Evolutionary conservation across 2,329 filamentous ascomycete species (phyloP), one percentile per base, ranked within the genome.

Genomic region (Claviceps digitariae): DNA sequence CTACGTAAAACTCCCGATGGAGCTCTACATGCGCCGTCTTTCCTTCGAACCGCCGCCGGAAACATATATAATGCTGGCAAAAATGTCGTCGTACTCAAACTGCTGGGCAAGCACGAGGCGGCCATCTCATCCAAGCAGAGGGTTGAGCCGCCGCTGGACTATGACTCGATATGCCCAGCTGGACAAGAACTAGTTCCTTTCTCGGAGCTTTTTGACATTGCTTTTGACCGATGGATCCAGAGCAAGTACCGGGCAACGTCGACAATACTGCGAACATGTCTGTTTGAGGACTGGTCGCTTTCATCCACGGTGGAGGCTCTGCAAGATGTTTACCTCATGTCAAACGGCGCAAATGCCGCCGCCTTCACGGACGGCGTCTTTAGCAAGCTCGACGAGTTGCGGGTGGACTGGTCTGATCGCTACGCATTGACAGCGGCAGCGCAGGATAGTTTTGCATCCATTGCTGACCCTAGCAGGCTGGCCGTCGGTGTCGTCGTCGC

Each of bases 1-100:
- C 71, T 96, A 15, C 79, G 83, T 27, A 74, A 71, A 13, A 80
- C 82, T 1, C 66, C 75, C 3, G 72, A 81, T 44, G 81, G 83
- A 17, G 69, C 70, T 1, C 66, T 90, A 1, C 81, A 85, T 60
- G 83, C 84, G 0, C 90, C 91, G 0, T 75, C 71, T 2, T 96
- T 95, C 58, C 74, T 96, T 4, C 79, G 83, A 41, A 76, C 83
- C 2, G 79, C 83, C 2, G 81, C 81, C 0, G 70, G 73, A 25
- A 86, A 83, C 57, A 88, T 96, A 40, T 91, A 95, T 61, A 89
- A 84, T 1, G 84, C 88, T 1, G 91, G 91, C 0, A 96, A 96
- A 67, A 94, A 86, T 60, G 83, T 93, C 53, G 81, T 93, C 1
- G 85, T 96, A 46, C 70, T 96, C n/a, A 84, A 83, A 56, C 79